Evolutionary conservation across 75 land plant genomes (phyloP).

Genomic region (Pinus albicaulis): DNA sequence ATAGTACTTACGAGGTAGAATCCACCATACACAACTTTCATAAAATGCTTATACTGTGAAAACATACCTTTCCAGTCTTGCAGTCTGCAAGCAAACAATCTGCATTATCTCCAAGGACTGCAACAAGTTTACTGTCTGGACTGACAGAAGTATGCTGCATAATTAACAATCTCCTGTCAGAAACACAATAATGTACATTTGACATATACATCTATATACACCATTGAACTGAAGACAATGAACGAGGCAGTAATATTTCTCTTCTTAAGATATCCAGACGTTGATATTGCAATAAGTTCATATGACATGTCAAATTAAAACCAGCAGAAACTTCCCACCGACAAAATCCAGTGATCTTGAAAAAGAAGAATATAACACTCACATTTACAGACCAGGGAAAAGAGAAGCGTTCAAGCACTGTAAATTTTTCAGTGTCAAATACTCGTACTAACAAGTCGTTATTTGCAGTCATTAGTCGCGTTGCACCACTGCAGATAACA

Average conservation of each 20-base stretch:
- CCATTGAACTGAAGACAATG: background rate
- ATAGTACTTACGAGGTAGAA: background rate
- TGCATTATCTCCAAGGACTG: conserved; percentile 87
- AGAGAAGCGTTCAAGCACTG: conserved; percentile 45
- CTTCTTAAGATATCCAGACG: background rate
- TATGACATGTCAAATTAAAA: background rate
- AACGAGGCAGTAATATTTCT: background rate
- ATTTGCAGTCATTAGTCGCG: conserved; percentile 75
- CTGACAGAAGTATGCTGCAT: conserved; percentile 87
- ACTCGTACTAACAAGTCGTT: conserved; percentile 85
- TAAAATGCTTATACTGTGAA: background rate
- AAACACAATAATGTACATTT: background rate
- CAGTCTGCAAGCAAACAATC: conserved; percentile 84
- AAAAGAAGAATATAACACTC: conserved; percentile 17
- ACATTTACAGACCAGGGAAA: conserved; percentile 98
- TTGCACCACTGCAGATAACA: conserved; percentile 60
- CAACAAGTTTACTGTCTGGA: conserved; percentile 77
- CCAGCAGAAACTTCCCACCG: background rate
- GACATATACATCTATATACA: background rate
- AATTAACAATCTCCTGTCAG: background rate
- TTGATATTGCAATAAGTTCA: background rate
- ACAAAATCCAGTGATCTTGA: background rate
- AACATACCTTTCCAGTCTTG: conserved; percentile 79
- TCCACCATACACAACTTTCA: background rate
- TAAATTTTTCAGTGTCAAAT: conserved; percentile 76